Base-by-base conservation (phyloP, 805 yeast genomes). In the Yarrowia porcina region DNA sequence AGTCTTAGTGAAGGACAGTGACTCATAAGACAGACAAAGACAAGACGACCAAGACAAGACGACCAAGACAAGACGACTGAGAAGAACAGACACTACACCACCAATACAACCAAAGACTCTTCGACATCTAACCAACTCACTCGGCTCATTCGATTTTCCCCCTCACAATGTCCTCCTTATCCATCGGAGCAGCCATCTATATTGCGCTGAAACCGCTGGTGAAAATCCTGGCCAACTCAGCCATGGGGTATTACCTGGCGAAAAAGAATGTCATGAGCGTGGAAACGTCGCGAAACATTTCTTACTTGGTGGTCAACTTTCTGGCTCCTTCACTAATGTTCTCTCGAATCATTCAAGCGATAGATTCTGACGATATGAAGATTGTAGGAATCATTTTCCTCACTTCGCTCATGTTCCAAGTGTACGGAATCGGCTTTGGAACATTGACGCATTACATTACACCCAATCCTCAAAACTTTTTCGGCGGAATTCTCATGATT, bases 131-230 rank as follows among this genome's bases (percentile, higher is more conserved):
- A n/a, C n/a, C n/a, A n/a, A n/a, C n/a, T n/a, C n/a, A 13, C 35
- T 20, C 10, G 15, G 13, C 9, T 9, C 41, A 36, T 17, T 10
- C 6, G 11, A 8, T 13, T 5, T 6, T 2, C 30, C 5, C 8
- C 2, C 30, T 3, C 17, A 15, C 18, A 4, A 52, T 36, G 44
- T 35, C 57, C 25, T n/a, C 57, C 1, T n/a, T 67, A 4, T 38
- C 64, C 3, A 42, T 67, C 32, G 93, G 94, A 17, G 79, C 80
- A 39, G 83, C 89, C 36, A 86, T 90, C 6, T 90, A 87, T 75
- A 81, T 89, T 23, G 83, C 96, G 0, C 86, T 87, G 63, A 90
- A 89, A 76, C 97, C 97, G n/a, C 86, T 90, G 64, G 80, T 89
- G 74, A 90, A 90, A 73, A 88, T 90, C 67, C 88, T 89, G 69